Base-by-base conservation (phyloP, 345 rosid genomes). In the Moringa oleifera region DNA sequence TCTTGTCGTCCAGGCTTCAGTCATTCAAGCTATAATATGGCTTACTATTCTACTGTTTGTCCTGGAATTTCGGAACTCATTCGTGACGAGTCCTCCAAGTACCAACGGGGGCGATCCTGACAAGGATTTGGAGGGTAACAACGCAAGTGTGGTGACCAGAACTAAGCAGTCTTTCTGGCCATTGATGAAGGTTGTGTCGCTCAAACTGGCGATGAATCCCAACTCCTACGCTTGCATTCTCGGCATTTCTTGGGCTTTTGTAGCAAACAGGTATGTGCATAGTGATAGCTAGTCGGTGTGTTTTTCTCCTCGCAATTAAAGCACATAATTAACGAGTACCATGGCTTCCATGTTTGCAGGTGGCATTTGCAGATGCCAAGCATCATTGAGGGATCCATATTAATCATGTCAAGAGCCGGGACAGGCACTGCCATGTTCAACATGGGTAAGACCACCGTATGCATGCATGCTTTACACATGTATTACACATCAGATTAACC, bases 401-500 rank as follows among this genome's bases (percentile, higher is more conserved):
- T 77, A 66, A 85, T 90, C 50, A 77, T 93, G 87, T 88, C 98
- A n/a, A 90, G 66, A 72, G 95, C 95, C 62, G 97, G 95, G 36
- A 83, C 87, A 18, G 96, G 99, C 69, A 90, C 99, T 66, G 94
- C 95, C 69, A 90, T 94, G 97, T 94, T 94, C 73, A 88, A 77
- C 72, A 81, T 94, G 82, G 99, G 99, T 94, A 65, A 75, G 79
- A 15, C 0, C 25, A 41, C 2, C 6, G 37, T 11, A 33, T 33
- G 37, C 37, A 33, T 54, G 45, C 47, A 56, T 28, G 16, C 20
- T 21, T 51, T 57, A 57, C 41, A 52, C 19, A 15, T 28, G 47
- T 68, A 56, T 50, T 33, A 22, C 55, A 25, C 7, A 50, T 41
- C 13, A n/a, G n/a, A n/a, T n/a, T n/a, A n/a, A n/a, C n/a, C n/a